phyloP scores from a whole-genome alignment of 2,329 filamentous ascomycete species.

The Beauveria brongniartii region DNA sequence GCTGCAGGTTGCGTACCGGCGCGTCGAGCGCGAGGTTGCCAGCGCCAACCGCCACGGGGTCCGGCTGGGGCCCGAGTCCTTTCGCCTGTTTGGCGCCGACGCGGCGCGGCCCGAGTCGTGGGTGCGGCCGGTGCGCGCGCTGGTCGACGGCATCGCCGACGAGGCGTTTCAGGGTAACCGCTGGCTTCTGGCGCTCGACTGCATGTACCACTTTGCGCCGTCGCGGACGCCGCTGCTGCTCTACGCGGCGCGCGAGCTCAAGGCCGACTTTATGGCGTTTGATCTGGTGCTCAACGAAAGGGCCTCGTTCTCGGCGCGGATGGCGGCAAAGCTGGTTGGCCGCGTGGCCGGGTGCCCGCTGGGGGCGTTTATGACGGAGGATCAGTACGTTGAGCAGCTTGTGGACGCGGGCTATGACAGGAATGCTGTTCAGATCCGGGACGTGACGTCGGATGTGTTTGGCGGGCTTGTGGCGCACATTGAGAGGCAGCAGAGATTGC shows the following conservation, averaged over 20 bases:
- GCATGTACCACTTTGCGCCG: constrained; percentile 48
- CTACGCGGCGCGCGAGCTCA: constrained; percentile 29
- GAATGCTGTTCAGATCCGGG: constrained; percentile 33
- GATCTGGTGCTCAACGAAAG: constrained; percentile 37
- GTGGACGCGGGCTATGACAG: constrained; percentile 38
- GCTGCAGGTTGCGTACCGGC: constrained; percentile 28
- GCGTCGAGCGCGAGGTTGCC: constrained; percentile 19
- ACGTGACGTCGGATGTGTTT: constrained; percentile 48
- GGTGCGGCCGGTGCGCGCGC: constrained; percentile 19
- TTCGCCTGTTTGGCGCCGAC: constrained; percentile 39
- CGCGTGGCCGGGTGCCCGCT: constrained; percentile 40
- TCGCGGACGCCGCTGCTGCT: constrained; percentile 39
- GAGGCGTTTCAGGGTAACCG: constrained; percentile 20
- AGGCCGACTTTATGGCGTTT: constrained; percentile 46
- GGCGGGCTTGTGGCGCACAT: constrained; percentile 38
- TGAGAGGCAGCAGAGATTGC: constrained; percentile 22
- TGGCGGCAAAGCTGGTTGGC: constrained; percentile 35
- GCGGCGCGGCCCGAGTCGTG: constrained; percentile 39
- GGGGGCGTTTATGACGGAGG: constrained; percentile 38
- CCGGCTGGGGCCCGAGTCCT: constrained; percentile 14
- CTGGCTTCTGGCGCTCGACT: constrained; percentile 50
- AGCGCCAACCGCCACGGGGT: not conserved
- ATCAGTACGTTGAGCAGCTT: constrained; percentile 37
- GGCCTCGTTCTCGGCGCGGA: constrained; percentile 20
- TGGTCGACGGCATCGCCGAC: constrained; percentile 21